phyloP scores from a whole-genome alignment of 306 rosid genomes.

The barrel medic (Medicago truncatula) region DNA sequence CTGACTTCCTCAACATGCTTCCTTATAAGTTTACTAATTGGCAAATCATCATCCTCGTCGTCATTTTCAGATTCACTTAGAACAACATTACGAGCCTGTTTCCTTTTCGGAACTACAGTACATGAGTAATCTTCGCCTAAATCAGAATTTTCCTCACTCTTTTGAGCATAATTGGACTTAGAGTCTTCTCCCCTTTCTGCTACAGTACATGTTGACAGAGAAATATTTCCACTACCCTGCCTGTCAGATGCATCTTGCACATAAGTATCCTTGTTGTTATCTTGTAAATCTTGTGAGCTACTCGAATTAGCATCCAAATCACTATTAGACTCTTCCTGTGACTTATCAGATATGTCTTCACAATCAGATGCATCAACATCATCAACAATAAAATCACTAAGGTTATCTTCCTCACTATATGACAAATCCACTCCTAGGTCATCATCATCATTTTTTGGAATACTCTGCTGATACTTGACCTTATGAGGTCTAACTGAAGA shows the following conservation, averaged over 20 bases:
- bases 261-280: conserved; percentile 4
- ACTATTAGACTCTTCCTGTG: too few species aligned
- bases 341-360: too few species aligned
- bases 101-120: conserved; percentile 57
- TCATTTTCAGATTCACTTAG: conserved; percentile 67
- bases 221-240: not conserved
- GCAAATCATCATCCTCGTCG: conserved; percentile 53
- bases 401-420: conserved; percentile 57
- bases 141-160: conserved; percentile 28
- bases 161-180: not conserved
- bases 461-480: not conserved
- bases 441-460: conserved; percentile 42
- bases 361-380: conserved; percentile 11
- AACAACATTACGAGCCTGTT: conserved; percentile 55
- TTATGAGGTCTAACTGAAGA: too few species aligned
- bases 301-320: not conserved
- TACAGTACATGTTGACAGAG: not conserved
- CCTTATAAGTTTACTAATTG: conserved; percentile 39
- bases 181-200: not conserved
- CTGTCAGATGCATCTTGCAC: conserved; percentile 51
- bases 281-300: too few species aligned
- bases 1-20: conserved; percentile 34
- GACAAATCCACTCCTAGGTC: conserved; percentile 46
- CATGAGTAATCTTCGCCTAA: conserved; percentile 31
- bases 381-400: conserved; percentile 63